Conservation (phyloP, 257 asterid genomes). For the Forsythia viridissima region DNA sequence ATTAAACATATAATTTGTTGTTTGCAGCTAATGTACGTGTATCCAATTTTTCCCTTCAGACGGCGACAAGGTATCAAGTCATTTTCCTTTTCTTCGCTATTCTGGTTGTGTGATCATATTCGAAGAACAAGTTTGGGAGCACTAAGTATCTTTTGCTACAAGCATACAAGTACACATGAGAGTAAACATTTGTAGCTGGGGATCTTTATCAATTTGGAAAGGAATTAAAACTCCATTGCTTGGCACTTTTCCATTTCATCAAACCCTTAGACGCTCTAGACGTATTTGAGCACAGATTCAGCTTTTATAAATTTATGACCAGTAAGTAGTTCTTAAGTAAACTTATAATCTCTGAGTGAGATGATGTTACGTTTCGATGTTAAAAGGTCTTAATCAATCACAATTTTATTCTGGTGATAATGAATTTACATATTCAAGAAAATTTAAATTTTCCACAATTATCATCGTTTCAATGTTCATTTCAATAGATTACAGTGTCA, state of each 20-base stretch:
- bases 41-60: slow-evolving; percentile 59
- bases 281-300: not conserved
- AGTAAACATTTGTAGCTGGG: not conserved
- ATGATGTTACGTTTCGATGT: no score
- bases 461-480: no score
- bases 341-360: no score
- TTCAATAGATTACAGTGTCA: no score
- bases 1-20: slow-evolving; percentile 4
- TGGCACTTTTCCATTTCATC: not conserved
- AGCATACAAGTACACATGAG: not conserved
- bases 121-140: not conserved
- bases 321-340: no score
- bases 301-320: no score
- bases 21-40: slow-evolving; percentile 55
- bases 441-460: no score
- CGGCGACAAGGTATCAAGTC: slow-evolving; percentile 53
- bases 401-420: no score
- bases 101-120: not conserved
- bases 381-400: no score
- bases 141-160: not conserved
- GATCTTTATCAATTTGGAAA: not conserved
- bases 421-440: no score
- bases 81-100: not conserved
- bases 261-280: no score
- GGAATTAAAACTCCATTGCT: not conserved